These are phyloP conservation scores for Fulvia fulva DNA, from an alignment of 2,329 filamentous ascomycete genomes.

Conservation along the genomic window DNA sequence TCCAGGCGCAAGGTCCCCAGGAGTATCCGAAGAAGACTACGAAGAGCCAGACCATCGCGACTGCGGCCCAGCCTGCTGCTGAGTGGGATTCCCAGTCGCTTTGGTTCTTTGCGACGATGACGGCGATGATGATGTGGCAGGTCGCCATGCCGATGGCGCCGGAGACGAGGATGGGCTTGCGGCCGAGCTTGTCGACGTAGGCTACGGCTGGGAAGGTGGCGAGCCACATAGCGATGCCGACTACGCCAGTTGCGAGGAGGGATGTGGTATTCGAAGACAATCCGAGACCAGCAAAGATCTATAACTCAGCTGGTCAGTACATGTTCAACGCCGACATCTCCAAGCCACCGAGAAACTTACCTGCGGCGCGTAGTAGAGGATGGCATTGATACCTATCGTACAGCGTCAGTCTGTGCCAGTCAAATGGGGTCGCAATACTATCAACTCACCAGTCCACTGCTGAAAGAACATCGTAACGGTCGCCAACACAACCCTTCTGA, in stretches of 20 bases:
- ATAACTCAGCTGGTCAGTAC: background rate
- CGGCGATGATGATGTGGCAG: slow-evolving; percentile 53
- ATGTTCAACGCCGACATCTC: background rate
- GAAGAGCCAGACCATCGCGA: slow-evolving; percentile 69
- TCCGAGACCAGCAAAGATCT: slow-evolving; percentile 47
- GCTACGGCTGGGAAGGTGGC: slow-evolving; percentile 62
- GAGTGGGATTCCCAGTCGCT: slow-evolving; percentile 54
- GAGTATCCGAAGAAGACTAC: slow-evolving; percentile 69
- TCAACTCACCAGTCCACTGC: slow-evolving; percentile 48
- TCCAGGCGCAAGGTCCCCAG: slow-evolving; percentile 71
- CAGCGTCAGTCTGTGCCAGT: background rate
- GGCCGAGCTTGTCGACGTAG: slow-evolving; percentile 57
- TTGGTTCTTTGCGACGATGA: slow-evolving; percentile 62
- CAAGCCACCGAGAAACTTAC: slow-evolving; percentile 5
- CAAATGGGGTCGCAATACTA: too few relatives aligned
- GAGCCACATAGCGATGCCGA: slow-evolving; percentile 67
- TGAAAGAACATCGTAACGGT: slow-evolving; percentile 44
- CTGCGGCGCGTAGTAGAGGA: slow-evolving; percentile 47
- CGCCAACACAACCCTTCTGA: slow-evolving; percentile 62
- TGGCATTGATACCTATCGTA: slow-evolving; percentile 38
- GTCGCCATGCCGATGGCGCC: slow-evolving; percentile 36
- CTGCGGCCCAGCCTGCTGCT: slow-evolving; percentile 66
- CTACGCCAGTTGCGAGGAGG: slow-evolving; percentile 66
- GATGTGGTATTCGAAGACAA: slow-evolving; percentile 47
- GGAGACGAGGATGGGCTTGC: slow-evolving; percentile 37